Conservation (phyloP, 1,284 basidiomycete genomes). For the Puccinia novopanici region DNA sequence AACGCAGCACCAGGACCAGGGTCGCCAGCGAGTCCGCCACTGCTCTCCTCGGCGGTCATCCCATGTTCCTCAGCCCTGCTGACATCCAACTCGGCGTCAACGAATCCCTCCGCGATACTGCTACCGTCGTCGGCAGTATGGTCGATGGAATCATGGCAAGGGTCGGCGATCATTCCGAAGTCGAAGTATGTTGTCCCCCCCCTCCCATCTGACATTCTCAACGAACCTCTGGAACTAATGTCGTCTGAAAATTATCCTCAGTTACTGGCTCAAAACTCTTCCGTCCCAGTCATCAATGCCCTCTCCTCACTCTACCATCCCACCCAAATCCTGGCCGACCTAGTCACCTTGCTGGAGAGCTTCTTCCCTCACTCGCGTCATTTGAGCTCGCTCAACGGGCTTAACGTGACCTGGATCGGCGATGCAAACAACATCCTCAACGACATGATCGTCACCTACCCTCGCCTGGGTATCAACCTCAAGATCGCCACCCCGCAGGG, state of each 20-base stretch:
- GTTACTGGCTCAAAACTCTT: conserved; percentile 83
- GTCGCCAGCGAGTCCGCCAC: conserved; percentile 82
- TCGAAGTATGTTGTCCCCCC: conserved; percentile 69
- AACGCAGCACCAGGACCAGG: conserved; percentile 89
- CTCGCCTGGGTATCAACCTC: conserved; percentile 83
- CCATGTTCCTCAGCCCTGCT: conserved; percentile 83
- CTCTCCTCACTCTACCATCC: conserved; percentile 95
- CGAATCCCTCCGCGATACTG: conserved; percentile 80
- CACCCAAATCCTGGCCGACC: conserved; percentile 89
- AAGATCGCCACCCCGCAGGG: conserved; percentile 77
- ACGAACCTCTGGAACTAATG: background rate
- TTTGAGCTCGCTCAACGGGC: conserved; percentile 59
- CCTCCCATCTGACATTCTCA: background rate
- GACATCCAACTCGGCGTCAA: conserved; percentile 98
- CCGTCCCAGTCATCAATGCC: conserved; percentile 92
- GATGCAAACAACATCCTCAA: conserved; percentile 95
- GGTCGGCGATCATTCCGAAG: conserved; percentile 85
- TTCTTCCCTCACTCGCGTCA: conserved; percentile 62
- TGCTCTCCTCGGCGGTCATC: conserved; percentile 74
- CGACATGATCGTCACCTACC: conserved; percentile 93
- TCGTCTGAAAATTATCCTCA: conserved; percentile 58
- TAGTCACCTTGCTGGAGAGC: conserved; percentile 81
- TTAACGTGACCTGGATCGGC: conserved; percentile 90
- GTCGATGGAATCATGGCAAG: conserved; percentile 95
- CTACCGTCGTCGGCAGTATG: conserved; percentile 83